Evolutionary conservation across 2,329 filamentous ascomycete species (phyloP).

Genomic region (Talaromyces sp.): DNA sequence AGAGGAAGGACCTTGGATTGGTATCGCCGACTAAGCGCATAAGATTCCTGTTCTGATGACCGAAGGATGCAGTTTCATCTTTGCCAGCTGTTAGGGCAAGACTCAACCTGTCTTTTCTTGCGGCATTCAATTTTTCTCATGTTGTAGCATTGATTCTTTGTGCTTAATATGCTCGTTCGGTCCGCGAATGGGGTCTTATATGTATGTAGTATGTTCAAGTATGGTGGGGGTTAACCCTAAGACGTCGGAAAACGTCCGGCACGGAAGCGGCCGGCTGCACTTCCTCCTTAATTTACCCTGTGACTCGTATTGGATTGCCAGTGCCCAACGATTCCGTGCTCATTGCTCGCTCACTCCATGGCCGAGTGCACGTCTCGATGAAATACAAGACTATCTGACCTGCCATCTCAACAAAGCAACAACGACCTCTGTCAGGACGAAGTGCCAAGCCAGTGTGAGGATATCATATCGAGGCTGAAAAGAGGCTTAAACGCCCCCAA

Average conservation of each 20-base stretch:
- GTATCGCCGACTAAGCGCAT: no score
- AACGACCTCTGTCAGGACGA: no score
- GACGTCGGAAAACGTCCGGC: neutral
- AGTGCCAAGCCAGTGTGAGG: neutral
- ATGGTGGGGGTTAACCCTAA: neutral
- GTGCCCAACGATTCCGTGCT: neutral
- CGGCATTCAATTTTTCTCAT: no score
- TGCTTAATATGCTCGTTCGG: no score
- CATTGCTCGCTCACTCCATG: neutral
- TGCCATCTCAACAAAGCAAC: neutral
- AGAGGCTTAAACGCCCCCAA: neutral
- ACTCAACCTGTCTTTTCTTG: no score
- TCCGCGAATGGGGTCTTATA: no score
- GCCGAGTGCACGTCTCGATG: no score
- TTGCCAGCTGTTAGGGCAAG: no score
- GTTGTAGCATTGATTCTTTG: no score
- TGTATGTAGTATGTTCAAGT: neutral
- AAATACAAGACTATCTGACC: neutral
- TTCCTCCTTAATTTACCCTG: neutral
- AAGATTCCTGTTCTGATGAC: no score
- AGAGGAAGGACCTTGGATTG: no score
- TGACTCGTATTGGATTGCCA: neutral
- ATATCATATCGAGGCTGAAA: conserved; percentile 2
- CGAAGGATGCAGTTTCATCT: no score
- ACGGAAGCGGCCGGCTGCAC: conserved; percentile 5